These are phyloP conservation scores for Cladosporium sp. DNA, from an alignment of 2,329 filamentous ascomycete genomes.

Conservation along the genomic window DNA sequence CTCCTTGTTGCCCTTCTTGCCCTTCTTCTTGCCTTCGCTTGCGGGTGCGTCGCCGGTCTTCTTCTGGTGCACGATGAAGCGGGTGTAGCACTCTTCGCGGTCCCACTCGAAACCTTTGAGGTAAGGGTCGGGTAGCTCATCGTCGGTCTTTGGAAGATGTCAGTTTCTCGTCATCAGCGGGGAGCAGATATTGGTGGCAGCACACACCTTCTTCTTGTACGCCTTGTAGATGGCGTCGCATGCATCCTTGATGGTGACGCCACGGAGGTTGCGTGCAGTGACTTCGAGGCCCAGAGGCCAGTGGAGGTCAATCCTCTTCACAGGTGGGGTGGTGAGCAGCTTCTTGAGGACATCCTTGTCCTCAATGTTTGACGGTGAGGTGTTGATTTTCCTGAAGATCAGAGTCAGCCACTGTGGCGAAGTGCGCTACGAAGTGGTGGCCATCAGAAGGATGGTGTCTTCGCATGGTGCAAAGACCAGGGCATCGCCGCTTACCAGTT, in stretches of 20 bases:
- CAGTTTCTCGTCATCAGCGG: constrained; percentile 5
- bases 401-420: constrained; percentile 11
- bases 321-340: constrained; percentile 70
- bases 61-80: constrained; percentile 80
- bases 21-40: constrained; percentile 60
- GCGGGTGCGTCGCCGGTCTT: constrained; percentile 58
- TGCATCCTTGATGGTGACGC: constrained; percentile 95
- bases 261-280: constrained; percentile 84
- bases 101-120: constrained; percentile 96
- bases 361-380: constrained; percentile 70
- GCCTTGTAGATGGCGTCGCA: constrained; percentile 93
- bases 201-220: constrained; percentile 87
- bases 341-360: constrained; percentile 82
- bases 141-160: constrained; percentile 62
- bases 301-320: constrained; percentile 92
- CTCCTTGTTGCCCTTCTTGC: constrained; percentile 36
- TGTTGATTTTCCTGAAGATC: constrained; percentile 81
- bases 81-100: constrained; percentile 84
- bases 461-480: background rate
- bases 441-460: background rate
- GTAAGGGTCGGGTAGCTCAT: constrained; percentile 83
- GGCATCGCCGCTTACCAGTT: constrained; percentile 64
- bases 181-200: constrained; percentile 19
- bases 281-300: constrained; percentile 86
- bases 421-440: background rate